A percentile compares a stretch with the other conserved stretches of the same genome.
Evolutionary conservation across 176 grass and related monocot species (phyloP).

Genomic region (Themeda triandra): DNA sequence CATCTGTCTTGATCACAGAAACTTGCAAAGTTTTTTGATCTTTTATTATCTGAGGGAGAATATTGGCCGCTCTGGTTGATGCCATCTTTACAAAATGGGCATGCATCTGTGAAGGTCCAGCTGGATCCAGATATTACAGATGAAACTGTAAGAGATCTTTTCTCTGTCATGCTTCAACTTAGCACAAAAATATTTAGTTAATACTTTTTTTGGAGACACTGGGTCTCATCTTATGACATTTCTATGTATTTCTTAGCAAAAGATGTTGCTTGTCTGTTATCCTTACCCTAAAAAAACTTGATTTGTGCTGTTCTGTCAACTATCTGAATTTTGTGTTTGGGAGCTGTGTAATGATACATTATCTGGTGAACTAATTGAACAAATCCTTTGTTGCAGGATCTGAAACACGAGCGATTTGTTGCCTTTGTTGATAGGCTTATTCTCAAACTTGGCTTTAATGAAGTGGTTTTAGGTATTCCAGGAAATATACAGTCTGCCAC

Average conservation of each 20-base stretch:
- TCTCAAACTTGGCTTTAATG: conserved; percentile 64
- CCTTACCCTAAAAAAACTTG: not conserved
- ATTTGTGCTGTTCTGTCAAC: not conserved
- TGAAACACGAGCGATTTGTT: conserved; percentile 59
- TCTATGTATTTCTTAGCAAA: not conserved
- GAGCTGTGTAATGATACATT: not conserved
- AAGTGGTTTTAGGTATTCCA: conserved; percentile 70
- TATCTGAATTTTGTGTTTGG: not conserved
- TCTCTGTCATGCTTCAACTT: not conserved
- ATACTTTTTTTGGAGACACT: not conserved
- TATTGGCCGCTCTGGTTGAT: conserved; percentile 81
- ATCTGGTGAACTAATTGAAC: not conserved
- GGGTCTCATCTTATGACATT: not conserved
- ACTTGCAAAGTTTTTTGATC: conserved; percentile 66
- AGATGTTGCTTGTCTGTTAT: not conserved
- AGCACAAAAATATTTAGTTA: not conserved
- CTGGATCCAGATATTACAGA: conserved; percentile 10
- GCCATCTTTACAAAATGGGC: conserved; percentile 41
- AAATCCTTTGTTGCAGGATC: conserved; percentile 46
- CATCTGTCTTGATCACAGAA: conserved; percentile 49
- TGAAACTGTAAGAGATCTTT: conserved; percentile 35
- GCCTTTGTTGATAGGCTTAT: conserved; percentile 75
- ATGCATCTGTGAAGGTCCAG: conserved; percentile 24
- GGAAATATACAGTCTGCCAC: conserved; percentile 23
- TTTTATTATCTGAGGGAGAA: conserved; percentile 68